Conservation (phyloP, 2,329 filamentous ascomycete genomes). For the Waltergamsia citrina region DNA sequence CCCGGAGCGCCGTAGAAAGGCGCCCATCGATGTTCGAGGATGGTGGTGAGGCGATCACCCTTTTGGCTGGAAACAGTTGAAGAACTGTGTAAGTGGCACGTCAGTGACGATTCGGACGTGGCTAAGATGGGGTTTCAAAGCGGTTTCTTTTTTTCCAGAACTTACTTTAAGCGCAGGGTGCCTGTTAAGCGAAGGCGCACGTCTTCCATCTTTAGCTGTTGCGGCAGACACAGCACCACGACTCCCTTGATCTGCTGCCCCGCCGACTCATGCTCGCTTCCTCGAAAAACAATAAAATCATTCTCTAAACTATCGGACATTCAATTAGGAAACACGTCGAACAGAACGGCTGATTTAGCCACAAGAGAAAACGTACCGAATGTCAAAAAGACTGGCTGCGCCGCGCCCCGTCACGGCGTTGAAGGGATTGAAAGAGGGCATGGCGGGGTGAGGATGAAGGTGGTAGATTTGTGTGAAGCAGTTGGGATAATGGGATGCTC, state of each 20-base stretch:
- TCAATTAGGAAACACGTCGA: background rate
- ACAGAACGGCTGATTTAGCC: background rate
- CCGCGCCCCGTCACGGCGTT: conserved; percentile 39
- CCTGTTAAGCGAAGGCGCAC: conserved; percentile 64
- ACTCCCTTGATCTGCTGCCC: conserved; percentile 67
- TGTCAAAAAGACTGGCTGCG: conserved; percentile 46
- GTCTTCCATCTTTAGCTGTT: conserved; percentile 62
- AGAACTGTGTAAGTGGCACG: no score
- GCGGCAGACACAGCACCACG: conserved; percentile 63
- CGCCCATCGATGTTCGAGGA: conserved; percentile 62
- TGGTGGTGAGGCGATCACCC: conserved; percentile 46
- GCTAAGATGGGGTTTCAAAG: conserved; percentile 7
- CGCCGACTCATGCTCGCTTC: conserved; percentile 63
- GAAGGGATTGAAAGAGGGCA: conserved; percentile 50
- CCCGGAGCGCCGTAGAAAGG: conserved; percentile 52
- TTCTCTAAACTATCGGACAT: conserved; percentile 71
- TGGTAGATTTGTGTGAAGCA: background rate
- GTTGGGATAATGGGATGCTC: background rate
- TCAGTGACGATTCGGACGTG: background rate
- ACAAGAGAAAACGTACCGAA: conserved; percentile 34
- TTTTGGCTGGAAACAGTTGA: conserved; percentile 49
- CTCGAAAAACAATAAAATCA: conserved; percentile 71
- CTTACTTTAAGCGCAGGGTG: conserved; percentile 56
- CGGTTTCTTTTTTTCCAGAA: no score
- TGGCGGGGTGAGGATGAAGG: conserved; percentile 17